Percentiles rank a stretch among this genome's conserved stretches.
phyloP scores from a whole-genome alignment of 208 protist species.

The Crithidia sp. region DNA sequence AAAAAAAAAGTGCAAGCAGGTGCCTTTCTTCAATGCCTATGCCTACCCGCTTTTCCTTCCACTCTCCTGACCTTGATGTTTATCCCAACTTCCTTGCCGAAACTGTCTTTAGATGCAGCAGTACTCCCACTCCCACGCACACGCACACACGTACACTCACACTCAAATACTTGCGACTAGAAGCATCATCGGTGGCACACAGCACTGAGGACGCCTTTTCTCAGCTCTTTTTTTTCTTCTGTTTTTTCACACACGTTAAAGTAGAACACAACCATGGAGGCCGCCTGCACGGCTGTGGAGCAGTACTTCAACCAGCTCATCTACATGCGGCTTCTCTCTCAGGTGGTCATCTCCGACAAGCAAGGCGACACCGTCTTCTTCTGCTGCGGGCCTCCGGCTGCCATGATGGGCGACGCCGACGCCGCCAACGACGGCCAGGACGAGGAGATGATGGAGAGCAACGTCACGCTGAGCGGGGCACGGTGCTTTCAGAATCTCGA shows the following conservation, averaged over 20 bases:
- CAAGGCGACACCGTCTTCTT: conserved; percentile 82
- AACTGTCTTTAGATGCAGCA: too few relatives aligned
- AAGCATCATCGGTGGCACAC: too few relatives aligned
- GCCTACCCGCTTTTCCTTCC: too few relatives aligned
- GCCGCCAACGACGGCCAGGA: conserved; percentile 23
- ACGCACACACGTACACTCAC: too few relatives aligned
- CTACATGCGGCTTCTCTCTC: conserved; percentile 73
- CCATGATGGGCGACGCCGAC: conserved; percentile 7
- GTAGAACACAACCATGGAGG: conserved; percentile 40
- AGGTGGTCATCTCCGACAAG: conserved; percentile 82
- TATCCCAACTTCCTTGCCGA: too few relatives aligned
- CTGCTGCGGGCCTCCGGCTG: conserved; percentile 50
- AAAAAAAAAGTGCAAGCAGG: too few relatives aligned
- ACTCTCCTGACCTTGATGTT: too few relatives aligned
- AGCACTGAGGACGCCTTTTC: background rate
- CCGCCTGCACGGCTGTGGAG: conserved; percentile 71
- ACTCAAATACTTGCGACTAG: too few relatives aligned
- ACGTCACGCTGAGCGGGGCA: conserved; percentile 80
- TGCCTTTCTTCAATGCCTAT: too few relatives aligned
- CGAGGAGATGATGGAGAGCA: conserved; percentile 70
- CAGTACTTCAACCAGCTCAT: conserved; percentile 91
- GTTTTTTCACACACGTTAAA: background rate
- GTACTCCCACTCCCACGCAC: too few relatives aligned
- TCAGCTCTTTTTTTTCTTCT: conserved; percentile 4
- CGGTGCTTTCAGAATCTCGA: conserved; percentile 83